Evolutionary conservation across 1,284 basidiomycete species (phyloP).

Genomic region (Neolentinus lepideus): DNA sequence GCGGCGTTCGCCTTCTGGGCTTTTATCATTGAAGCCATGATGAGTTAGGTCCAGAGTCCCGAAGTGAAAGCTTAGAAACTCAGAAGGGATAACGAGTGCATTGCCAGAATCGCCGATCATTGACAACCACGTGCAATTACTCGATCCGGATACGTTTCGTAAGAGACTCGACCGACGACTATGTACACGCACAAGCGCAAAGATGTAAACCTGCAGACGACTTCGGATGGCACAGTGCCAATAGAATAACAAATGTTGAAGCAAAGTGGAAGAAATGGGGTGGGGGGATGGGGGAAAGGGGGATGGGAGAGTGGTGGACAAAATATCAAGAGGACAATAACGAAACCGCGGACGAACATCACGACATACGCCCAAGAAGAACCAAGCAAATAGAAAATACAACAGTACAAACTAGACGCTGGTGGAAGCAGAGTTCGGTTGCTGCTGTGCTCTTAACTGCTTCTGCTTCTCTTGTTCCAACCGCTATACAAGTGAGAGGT

Average conservation of each 20-base stretch:
- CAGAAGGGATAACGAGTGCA: background rate
- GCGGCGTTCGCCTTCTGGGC: conserved; percentile 47
- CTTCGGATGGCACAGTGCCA: too few species aligned
- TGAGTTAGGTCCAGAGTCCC: background rate
- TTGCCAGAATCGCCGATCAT: background rate
- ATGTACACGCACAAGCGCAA: too few species aligned
- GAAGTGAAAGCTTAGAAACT: background rate
- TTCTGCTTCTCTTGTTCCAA: conserved; percentile 87
- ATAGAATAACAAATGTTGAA: too few species aligned
- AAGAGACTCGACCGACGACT: background rate
- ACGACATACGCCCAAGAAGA: background rate
- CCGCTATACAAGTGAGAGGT: conserved; percentile 38
- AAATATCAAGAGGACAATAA: background rate
- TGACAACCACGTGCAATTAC: background rate
- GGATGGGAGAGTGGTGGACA: background rate
- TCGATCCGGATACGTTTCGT: background rate
- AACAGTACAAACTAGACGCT: background rate
- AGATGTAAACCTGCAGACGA: too few species aligned
- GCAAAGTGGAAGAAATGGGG: too few species aligned
- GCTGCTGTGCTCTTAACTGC: conserved; percentile 44
- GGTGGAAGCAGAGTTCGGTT: background rate
- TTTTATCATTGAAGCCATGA: conserved; percentile 65
- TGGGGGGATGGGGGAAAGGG: too few species aligned
- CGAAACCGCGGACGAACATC: background rate
- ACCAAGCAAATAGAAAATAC: background rate